Evolutionary conservation across 257 asterid species (phyloP).

Genomic region (Nicotiana tabacum): DNA sequence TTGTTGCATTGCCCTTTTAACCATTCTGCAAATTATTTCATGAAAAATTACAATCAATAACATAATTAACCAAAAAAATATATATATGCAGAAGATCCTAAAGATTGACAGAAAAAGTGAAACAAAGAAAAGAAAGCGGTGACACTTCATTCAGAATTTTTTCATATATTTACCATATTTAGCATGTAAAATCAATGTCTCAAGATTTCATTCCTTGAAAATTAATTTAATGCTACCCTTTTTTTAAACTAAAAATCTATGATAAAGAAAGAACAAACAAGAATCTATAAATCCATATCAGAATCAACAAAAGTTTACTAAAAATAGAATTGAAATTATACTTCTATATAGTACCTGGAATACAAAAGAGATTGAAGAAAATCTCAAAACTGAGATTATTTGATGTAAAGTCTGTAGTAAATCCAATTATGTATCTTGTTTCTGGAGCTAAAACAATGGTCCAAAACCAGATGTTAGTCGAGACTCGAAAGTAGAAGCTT

Average conservation of each 20-base stretch:
- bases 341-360: not conserved
- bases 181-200: not conserved
- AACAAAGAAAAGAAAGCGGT: not conserved
- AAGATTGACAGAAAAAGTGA: not conserved
- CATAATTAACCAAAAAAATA: not conserved
- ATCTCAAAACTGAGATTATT: not conserved
- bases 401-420: not conserved
- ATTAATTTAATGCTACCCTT: not conserved
- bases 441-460: not conserved
- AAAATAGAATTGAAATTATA: not conserved
- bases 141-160: not conserved
- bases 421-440: not conserved
- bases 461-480: not conserved
- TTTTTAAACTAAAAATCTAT: not conserved
- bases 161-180: not conserved
- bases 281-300: not conserved
- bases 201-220: not conserved
- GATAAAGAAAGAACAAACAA: not conserved
- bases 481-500: not conserved
- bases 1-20: conserved; percentile 2
- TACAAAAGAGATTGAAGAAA: not conserved
- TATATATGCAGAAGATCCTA: not conserved
- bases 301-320: not conserved
- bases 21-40: conserved; percentile 18
- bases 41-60: not conserved